Conservation (phyloP, 2,329 filamentous ascomycete species). For the Lithohypha guttulata region DNA sequence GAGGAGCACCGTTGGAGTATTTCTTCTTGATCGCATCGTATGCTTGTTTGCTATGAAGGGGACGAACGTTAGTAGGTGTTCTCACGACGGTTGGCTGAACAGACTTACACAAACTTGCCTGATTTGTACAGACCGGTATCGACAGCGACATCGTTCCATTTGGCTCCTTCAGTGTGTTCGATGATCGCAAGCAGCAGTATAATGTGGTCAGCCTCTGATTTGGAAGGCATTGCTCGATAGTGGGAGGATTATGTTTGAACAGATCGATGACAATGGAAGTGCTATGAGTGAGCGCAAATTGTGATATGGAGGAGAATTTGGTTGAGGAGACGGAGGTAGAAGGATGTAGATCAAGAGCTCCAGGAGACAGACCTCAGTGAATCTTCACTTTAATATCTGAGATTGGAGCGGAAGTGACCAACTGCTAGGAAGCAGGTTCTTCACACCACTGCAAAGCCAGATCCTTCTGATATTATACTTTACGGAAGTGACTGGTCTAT, state of each 20-base stretch:
- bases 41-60: constrained; percentile 8
- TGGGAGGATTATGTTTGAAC: not conserved
- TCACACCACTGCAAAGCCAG: no score
- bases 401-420: no score
- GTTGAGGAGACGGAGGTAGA: no score
- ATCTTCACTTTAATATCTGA: no score
- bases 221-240: constrained; percentile 6
- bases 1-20: not conserved
- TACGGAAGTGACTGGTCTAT: no score
- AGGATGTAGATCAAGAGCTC: no score
- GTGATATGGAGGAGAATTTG: no score
- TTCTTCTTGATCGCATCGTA: constrained; percentile 3
- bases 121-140: constrained; percentile 7
- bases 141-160: constrained; percentile 8
- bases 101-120: constrained; percentile 10
- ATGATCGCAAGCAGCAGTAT: constrained; percentile 6
- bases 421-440: no score
- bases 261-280: not conserved
- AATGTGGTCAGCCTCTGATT: constrained; percentile 5
- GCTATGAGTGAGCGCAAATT: no score
- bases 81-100: not conserved
- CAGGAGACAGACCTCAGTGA: no score
- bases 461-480: no score
- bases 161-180: constrained; percentile 4
- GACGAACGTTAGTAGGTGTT: no score